These are phyloP conservation scores for Penicillium malachiteum DNA, from an alignment of 495 filamentous ascomycete species.

Conservation along the genomic window DNA sequence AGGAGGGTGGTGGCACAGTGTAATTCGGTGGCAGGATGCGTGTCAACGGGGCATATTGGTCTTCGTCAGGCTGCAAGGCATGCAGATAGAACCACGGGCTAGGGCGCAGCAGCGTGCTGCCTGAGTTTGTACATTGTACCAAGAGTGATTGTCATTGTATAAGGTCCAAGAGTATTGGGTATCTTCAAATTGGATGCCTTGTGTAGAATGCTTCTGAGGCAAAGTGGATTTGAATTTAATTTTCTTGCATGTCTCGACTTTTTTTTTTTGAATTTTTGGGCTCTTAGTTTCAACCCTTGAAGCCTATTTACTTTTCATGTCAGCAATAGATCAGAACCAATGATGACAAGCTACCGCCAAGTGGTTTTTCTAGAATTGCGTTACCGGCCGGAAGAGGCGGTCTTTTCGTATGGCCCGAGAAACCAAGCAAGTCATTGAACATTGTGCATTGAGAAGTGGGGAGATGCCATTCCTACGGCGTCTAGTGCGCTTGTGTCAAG, in stretches of 20 bases:
- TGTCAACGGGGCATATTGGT: constrained; percentile 24
- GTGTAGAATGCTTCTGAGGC: background rate
- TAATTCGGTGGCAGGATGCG: constrained; percentile 22
- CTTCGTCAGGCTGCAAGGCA: constrained; percentile 33
- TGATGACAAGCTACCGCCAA: constrained; percentile 13
- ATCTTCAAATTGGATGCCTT: constrained; percentile 15
- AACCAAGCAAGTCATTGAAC: constrained; percentile 26
- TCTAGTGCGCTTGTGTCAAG: constrained; percentile 40
- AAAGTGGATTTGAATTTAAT: background rate
- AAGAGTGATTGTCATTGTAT: background rate
- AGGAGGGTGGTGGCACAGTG: constrained; percentile 28
- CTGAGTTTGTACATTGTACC: background rate
- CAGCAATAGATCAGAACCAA: constrained; percentile 25
- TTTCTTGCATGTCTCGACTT: background rate
- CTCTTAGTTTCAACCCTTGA: background rate
- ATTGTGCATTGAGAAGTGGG: constrained; percentile 20
- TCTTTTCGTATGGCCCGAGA: constrained; percentile 9
- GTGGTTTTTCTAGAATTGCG: constrained; percentile 9
- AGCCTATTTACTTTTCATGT: constrained; percentile 16
- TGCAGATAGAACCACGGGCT: constrained; percentile 13
- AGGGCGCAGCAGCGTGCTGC: background rate
- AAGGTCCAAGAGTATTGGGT: constrained; percentile 3
- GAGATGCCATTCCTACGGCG: constrained; percentile 24
- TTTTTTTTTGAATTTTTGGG: constrained; percentile 4
- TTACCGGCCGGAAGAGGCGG: constrained; percentile 16